These are phyloP conservation scores for Heliamphora exappendiculata DNA, from an alignment of 148 eudicot genomes.

Conservation along the genomic window DNA sequence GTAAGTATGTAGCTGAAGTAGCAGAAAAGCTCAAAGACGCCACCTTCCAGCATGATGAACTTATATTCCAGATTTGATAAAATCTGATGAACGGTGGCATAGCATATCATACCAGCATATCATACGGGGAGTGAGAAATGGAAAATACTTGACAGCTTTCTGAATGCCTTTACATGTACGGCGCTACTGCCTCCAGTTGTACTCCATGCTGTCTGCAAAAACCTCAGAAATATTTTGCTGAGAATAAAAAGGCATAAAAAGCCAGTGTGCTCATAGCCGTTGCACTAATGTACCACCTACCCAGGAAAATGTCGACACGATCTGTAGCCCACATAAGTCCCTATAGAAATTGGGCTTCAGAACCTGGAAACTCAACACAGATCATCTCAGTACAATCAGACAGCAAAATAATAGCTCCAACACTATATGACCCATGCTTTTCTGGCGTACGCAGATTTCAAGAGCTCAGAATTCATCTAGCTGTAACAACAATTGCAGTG, in stretches of 20 bases:
- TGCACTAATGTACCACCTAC: no score
- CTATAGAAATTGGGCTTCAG: not conserved
- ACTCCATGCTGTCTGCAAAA: not conserved
- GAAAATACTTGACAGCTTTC: not conserved
- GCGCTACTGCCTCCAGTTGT: not conserved
- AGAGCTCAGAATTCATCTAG: not conserved
- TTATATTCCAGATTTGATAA: not conserved
- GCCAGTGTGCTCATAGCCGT: no score
- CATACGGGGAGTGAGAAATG: not conserved
- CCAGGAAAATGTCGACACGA: no score
- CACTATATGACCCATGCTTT: not conserved
- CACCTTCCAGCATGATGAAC: not conserved
- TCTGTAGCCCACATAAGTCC: no score
- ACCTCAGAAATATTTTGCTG: not conserved
- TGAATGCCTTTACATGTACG: not conserved
- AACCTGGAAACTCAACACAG: not conserved
- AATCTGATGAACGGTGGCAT: not conserved
- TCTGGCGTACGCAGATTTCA: not conserved
- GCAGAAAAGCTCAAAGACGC: constrained; percentile 42
- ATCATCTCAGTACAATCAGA: not conserved
- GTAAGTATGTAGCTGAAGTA: constrained; percentile 52
- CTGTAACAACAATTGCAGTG: not conserved
- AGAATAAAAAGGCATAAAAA: no score
- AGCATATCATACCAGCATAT: no score
- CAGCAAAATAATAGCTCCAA: constrained; percentile 2